Evolutionary conservation across 371 early-diverging fungal species (phyloP).

Genomic region (Mortierella sp.): DNA sequence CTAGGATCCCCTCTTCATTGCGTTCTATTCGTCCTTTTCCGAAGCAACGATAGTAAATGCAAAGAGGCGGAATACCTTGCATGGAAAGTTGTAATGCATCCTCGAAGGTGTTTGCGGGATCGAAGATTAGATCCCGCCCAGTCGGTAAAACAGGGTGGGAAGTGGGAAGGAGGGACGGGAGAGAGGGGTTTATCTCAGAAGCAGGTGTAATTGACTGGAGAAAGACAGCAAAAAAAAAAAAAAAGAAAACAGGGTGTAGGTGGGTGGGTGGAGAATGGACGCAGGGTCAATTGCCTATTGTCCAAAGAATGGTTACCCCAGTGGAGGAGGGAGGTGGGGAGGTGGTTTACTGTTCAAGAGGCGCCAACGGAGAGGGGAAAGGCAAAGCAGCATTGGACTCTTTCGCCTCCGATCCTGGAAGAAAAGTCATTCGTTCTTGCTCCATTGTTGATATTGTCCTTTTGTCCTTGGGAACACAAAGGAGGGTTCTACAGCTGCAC

Average conservation of each 20-base stretch:
- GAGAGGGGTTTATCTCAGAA: too few relatives aligned
- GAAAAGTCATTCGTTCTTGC: too few relatives aligned
- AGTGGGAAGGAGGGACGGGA: background rate
- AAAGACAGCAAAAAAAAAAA: background rate
- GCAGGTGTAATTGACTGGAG: background rate
- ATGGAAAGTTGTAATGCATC: background rate
- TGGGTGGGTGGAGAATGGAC: background rate
- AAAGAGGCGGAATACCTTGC: slow-evolving; percentile 2
- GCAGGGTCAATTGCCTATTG: background rate
- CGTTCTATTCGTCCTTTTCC: too few relatives aligned
- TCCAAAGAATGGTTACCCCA: background rate
- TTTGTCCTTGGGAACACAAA: slow-evolving; percentile 1
- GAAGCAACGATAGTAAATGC: background rate
- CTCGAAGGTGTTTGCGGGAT: too few relatives aligned
- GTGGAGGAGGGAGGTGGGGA: too few relatives aligned
- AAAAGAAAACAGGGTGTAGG: background rate
- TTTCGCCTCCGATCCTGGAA: too few relatives aligned
- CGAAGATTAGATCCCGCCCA: slow-evolving; percentile 13
- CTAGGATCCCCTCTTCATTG: too few relatives aligned
- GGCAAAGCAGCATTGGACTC: too few relatives aligned
- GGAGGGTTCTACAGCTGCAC: background rate
- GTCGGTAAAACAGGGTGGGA: slow-evolving; percentile 3
- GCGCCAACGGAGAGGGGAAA: too few relatives aligned
- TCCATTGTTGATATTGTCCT: background rate
- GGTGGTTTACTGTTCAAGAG: too few relatives aligned